phyloP scores from a whole-genome alignment of 1,284 basidiomycete species.

The Tilletia caries region DNA sequence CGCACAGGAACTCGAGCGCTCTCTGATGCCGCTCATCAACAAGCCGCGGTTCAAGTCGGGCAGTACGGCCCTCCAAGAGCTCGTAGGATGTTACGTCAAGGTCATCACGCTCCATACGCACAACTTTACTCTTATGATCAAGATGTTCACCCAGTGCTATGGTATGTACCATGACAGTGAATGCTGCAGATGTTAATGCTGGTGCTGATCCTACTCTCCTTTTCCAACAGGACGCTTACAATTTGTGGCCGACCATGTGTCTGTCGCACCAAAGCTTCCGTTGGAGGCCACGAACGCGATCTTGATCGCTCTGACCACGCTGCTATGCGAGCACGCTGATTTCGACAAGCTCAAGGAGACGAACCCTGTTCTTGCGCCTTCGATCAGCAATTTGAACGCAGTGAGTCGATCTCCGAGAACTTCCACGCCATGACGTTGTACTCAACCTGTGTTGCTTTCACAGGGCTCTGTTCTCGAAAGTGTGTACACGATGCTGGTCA shows the following conservation, averaged over 20 bases:
- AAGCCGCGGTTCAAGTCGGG: constrained; percentile 60
- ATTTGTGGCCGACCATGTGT: constrained; percentile 16
- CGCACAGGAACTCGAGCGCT: constrained; percentile 73
- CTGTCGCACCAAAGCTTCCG: constrained; percentile 54
- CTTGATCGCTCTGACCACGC: constrained; percentile 45
- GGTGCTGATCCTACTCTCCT: constrained; percentile 19
- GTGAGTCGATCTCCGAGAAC: neutral
- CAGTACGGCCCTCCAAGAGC: constrained; percentile 64
- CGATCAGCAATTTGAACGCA: constrained; percentile 25
- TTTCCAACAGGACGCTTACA: constrained; percentile 21
- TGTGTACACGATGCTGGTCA: constrained; percentile 70
- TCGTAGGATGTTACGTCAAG: constrained; percentile 83
- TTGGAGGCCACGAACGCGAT: constrained; percentile 30
- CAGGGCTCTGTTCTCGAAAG: constrained; percentile 73
- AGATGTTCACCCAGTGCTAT: constrained; percentile 56
- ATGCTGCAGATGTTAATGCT: constrained; percentile 13
- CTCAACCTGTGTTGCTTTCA: constrained; percentile 65
- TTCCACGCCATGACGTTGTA: neutral
- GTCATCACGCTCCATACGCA: constrained; percentile 80
- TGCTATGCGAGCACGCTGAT: constrained; percentile 81
- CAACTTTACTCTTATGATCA: constrained; percentile 72
- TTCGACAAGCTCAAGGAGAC: constrained; percentile 71
- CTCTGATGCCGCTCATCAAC: constrained; percentile 74
- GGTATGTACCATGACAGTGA: neutral
- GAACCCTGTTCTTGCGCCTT: constrained; percentile 24